Base-by-base conservation (phyloP, 164 flowering plant species). In the Chloranthus sessilifolius region DNA sequence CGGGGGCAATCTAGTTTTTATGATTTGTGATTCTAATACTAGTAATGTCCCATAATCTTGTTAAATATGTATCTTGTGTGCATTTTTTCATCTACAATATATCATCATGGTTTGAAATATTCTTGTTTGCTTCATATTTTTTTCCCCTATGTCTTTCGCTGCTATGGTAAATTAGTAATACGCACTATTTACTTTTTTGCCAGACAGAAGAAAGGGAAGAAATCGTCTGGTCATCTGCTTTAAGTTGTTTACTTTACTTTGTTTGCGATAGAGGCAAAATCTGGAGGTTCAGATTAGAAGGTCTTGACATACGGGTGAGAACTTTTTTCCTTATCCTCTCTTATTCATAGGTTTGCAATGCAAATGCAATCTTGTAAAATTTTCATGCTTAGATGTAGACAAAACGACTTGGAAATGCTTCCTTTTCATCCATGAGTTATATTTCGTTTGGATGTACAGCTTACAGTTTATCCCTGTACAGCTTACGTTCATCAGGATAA, bases 231-330 rank as follows among this genome's bases (percentile, higher is more conserved):
- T 86, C 96, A 27, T 81, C 97, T 69, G 89, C 88, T 44, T 61
- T 94, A 7, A 94, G 99, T 70, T 94, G 99, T 61, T 71, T 94
- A 29, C 85, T 94, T 16, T 94, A 83, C 65, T 86, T 94, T 68
- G 81, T 85, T 42, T 83, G 90, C 53, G 90, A 80, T 66, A 73
- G 85, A 68, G 99, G 97, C 65, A 80, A 75, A 73, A 83, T 89
- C 20, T 62, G 73, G 55, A 76, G 88, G 68, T 71, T 56, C 52
- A 79, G 87, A 69, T 64, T 94, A 55, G 74, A 81, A 43, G 95
- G 89, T 61, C 96, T 94, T 68, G 99, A 94, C 65, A 89, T 89
- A 61, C 80, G 99, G 80, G 99, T 87, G 64, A 78, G 95, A 52
- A 15, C 31, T 56, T 16, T 43, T 30, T 21, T 21, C 31, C 21